A percentile compares a stretch with the other conserved stretches of the same genome.
These are phyloP conservation scores for Agrocybe pediades DNA, from an alignment of 768 basidiomycete genomes.

Conservation along the genomic window DNA sequence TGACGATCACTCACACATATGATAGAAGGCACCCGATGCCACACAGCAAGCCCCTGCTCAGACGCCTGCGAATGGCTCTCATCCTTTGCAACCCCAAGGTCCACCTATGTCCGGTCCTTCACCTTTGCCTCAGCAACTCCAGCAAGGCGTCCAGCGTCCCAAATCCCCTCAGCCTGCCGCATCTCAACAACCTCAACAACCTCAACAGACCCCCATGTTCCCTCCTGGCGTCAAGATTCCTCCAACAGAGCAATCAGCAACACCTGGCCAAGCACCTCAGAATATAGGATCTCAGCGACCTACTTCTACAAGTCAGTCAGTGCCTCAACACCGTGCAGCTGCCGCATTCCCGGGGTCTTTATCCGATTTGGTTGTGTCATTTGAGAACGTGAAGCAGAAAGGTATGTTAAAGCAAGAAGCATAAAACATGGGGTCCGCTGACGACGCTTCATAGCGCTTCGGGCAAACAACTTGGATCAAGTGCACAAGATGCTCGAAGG, in stretches of 20 bases:
- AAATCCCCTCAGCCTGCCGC: slow-evolving; percentile 35
- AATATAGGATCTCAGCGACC: slow-evolving; percentile 51
- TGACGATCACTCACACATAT: slow-evolving; percentile 37
- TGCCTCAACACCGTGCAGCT: slow-evolving; percentile 36
- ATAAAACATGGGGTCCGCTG: not conserved
- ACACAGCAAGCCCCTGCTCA: slow-evolving; percentile 38
- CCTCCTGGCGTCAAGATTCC: slow-evolving; percentile 70
- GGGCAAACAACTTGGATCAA: slow-evolving; percentile 85
- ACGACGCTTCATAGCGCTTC: slow-evolving; percentile 45
- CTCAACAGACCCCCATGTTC: slow-evolving; percentile 60
- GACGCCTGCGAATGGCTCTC: slow-evolving; percentile 28
- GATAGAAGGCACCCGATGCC: slow-evolving; percentile 32
- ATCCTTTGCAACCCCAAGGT: slow-evolving; percentile 24
- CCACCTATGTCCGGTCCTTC: slow-evolving; percentile 37
- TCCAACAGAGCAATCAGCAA: slow-evolving; percentile 41
- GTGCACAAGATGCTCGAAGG: slow-evolving; percentile 93
- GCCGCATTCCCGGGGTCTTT: slow-evolving; percentile 80
- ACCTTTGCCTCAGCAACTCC: slow-evolving; percentile 45
- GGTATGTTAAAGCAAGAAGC: slow-evolving; percentile 43
- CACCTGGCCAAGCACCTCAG: slow-evolving; percentile 33
- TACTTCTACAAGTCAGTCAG: slow-evolving; percentile 52
- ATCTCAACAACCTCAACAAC: slow-evolving; percentile 52
- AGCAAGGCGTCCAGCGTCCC: slow-evolving; percentile 27
- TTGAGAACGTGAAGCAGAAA: slow-evolving; percentile 96
- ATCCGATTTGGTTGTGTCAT: slow-evolving; percentile 91